Evolutionary conservation across 768 basidiomycete species (phyloP).

Genomic region (Lentinus tigrinus): DNA sequence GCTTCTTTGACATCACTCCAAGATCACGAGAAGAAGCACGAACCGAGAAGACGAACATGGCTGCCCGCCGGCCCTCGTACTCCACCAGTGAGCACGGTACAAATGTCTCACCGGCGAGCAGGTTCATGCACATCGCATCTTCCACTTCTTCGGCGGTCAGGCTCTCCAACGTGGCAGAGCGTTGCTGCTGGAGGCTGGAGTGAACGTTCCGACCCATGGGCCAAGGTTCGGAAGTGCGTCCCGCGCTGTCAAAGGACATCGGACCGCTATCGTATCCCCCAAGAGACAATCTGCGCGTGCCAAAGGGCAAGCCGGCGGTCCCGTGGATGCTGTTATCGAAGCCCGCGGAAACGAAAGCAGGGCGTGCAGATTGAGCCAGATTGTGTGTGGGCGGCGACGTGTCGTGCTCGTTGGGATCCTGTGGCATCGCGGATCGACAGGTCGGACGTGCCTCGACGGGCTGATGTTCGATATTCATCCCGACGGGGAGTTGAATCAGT

Average conservation of each 20-base stretch:
- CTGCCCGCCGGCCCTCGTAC: conserved; percentile 50
- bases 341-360: too few relatives aligned
- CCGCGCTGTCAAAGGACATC: too few relatives aligned
- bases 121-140: conserved; percentile 47
- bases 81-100: conserved; percentile 21
- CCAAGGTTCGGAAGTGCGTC: too few relatives aligned
- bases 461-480: not conserved
- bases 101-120: conserved; percentile 62
- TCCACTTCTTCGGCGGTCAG: conserved; percentile 49
- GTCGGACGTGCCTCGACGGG: not conserved
- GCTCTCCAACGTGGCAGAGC: conserved; percentile 30
- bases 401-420: not conserved
- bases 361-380: conserved; percentile 9
- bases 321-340: too few relatives aligned
- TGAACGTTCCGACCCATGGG: not conserved
- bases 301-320: too few relatives aligned
- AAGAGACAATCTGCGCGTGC: too few relatives aligned
- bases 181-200: not conserved
- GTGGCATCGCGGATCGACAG: not conserved
- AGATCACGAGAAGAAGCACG: conserved; percentile 25
- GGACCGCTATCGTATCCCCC: too few relatives aligned
- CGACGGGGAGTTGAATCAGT: not conserved
- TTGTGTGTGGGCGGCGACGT: too few relatives aligned
- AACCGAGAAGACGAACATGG: conserved; percentile 67
- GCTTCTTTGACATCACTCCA: not conserved